Conservation (phyloP, 2,329 filamentous ascomycete genomes). For the Arthrobotrys sphaeroides region DNA sequence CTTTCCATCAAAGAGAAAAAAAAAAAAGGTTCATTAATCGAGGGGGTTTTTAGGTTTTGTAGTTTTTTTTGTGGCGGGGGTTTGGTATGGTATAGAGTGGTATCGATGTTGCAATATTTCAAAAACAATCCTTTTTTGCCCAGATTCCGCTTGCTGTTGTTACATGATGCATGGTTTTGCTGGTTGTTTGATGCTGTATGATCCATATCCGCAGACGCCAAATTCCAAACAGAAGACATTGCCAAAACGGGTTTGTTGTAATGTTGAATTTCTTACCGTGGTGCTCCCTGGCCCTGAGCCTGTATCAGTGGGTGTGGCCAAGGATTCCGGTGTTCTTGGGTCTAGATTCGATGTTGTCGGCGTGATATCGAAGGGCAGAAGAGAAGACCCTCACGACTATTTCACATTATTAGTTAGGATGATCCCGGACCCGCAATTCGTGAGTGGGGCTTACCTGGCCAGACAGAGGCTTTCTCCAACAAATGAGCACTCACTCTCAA, state of each 20-base stretch:
- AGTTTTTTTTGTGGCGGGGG: slow-evolving; percentile 46
- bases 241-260: slow-evolving; percentile 15
- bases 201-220: slow-evolving; percentile 15
- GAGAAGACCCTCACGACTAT: slow-evolving; percentile 44
- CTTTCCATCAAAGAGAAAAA: slow-evolving; percentile 21
- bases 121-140: slow-evolving; percentile 26
- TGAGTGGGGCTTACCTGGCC: slow-evolving; percentile 76
- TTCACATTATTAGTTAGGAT: background rate
- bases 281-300: too few species aligned
- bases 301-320: slow-evolving; percentile 24
- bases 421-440: background rate
- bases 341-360: slow-evolving; percentile 58
- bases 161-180: slow-evolving; percentile 26
- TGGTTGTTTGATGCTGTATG: slow-evolving; percentile 18
- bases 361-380: slow-evolving; percentile 58
- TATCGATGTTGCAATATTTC: slow-evolving; percentile 22
- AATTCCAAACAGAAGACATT: slow-evolving; percentile 13
- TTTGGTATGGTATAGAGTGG: slow-evolving; percentile 29
- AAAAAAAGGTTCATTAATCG: slow-evolving; percentile 18
- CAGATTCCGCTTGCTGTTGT: slow-evolving; percentile 26
- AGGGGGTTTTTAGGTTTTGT: slow-evolving; percentile 31
- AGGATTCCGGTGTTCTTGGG: slow-evolving; percentile 54
- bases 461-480: slow-evolving; percentile 87
- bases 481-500: slow-evolving; percentile 84
- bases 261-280: slow-evolving; percentile 47